A percentile compares a stretch with the other conserved stretches of the same genome.
These are phyloP conservation scores for Tagetes patula DNA, from an alignment of 129 eudicot genomes.

Conservation along the genomic window DNA sequence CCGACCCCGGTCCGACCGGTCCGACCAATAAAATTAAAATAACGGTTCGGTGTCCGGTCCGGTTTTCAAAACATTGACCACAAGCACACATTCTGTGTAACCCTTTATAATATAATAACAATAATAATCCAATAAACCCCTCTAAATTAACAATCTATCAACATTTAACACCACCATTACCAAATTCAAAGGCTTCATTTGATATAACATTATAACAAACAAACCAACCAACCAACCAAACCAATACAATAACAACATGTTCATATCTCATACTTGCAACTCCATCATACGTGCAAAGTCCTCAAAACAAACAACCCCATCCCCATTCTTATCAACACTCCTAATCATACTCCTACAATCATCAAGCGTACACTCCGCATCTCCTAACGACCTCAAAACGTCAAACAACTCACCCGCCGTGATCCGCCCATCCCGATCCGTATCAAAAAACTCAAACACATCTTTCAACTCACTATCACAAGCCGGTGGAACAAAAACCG, in stretches of 20 bases:
- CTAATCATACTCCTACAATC: slow-evolving; percentile 80
- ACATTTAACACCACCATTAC: no score
- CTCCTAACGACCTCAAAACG: slow-evolving; percentile 60
- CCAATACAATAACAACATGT: neutral
- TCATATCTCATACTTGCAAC: slow-evolving; percentile 28
- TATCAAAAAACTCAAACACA: slow-evolving; percentile 65
- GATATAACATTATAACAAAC: no score
- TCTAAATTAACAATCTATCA: no score
- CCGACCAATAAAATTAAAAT: no score
- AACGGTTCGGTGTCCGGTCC: no score
- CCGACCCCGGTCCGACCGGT: no score
- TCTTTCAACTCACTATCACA: slow-evolving; percentile 55
- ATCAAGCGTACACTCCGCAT: slow-evolving; percentile 62
- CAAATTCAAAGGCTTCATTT: no score
- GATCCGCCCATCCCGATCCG: slow-evolving; percentile 73
- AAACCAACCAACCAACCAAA: no score
- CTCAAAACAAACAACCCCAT: slow-evolving; percentile 85
- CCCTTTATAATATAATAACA: no score
- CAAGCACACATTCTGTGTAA: no score
- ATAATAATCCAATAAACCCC: no score
- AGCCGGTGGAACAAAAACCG: slow-evolving; percentile 54
- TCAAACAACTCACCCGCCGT: slow-evolving; percentile 66
- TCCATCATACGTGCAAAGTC: slow-evolving; percentile 82
- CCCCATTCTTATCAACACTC: slow-evolving; percentile 61
- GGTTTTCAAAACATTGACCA: no score